These are phyloP conservation scores for Panicum miliaceum DNA, from an alignment of 176 grass and related monocot genomes.

Conservation along the genomic window DNA sequence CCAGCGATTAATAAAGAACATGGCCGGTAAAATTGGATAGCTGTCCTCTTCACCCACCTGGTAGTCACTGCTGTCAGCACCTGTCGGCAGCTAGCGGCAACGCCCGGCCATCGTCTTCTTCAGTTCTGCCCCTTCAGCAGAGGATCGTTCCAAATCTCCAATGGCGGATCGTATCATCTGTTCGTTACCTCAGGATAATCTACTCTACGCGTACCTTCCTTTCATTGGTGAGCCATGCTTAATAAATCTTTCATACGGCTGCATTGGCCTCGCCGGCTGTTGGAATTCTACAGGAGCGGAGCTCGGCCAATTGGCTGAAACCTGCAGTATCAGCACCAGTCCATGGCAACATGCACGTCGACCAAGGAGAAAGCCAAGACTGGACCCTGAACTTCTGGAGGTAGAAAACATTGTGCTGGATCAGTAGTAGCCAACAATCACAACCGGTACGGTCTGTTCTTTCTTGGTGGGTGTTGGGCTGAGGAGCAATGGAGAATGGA, in stretches of 20 bases:
- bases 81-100: slow-evolving; percentile 25
- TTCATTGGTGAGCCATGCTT: neutral
- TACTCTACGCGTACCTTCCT: neutral
- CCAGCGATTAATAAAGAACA: slow-evolving; percentile 27
- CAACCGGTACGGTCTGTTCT: neutral
- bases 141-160: neutral
- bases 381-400: neutral
- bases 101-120: neutral
- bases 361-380: neutral
- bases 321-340: neutral
- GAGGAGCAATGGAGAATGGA: slow-evolving; percentile 9
- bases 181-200: neutral
- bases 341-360: neutral
- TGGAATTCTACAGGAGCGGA: neutral
- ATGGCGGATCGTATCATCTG: neutral
- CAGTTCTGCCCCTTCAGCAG: neutral
- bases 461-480: neutral
- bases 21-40: slow-evolving; percentile 24
- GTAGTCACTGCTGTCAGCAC: neutral
- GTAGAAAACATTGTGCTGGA: neutral
- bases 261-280: neutral
- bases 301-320: neutral
- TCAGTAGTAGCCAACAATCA: neutral
- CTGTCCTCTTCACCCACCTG: no score
- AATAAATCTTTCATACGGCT: neutral